A percentile compares a stretch with the other conserved stretches of the same genome.
These are phyloP conservation scores for Penicillium janthinellum DNA, from an alignment of 2,329 filamentous ascomycete genomes.

Conservation along the genomic window DNA sequence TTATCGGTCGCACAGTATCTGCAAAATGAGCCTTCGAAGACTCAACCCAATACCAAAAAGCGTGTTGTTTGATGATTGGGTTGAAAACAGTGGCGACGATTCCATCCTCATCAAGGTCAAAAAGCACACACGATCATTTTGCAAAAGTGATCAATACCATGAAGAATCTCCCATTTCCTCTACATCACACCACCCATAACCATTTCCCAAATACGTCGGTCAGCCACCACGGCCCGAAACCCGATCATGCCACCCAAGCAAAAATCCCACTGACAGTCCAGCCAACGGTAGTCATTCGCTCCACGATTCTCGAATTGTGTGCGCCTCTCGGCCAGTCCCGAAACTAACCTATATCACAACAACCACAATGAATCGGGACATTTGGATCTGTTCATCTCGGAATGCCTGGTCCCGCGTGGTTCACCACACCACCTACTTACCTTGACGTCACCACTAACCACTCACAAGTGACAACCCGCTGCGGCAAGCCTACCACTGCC, in stretches of 20 bases:
- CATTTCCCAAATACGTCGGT: not conserved
- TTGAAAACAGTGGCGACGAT: too few species aligned
- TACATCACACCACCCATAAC: not conserved
- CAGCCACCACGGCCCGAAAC: not conserved
- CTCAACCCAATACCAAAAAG: too few species aligned
- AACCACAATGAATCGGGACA: not conserved
- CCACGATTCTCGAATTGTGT: not conserved
- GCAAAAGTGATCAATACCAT: not conserved
- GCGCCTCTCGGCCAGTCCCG: not conserved
- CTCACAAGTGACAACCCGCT: too few species aligned
- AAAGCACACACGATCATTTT: not conserved
- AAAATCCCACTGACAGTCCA: not conserved
- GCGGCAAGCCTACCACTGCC: not conserved
- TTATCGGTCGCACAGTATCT: not conserved
- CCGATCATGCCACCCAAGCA: not conserved
- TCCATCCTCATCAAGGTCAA: too few species aligned
- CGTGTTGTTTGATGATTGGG: too few species aligned
- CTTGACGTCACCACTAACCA: slow-evolving; percentile 14
- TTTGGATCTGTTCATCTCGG: not conserved
- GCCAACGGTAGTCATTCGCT: not conserved
- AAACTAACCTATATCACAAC: not conserved
- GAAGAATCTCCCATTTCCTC: not conserved
- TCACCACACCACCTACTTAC: slow-evolving; percentile 11
- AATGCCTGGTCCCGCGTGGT: slow-evolving; percentile 4
- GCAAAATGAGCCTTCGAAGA: not conserved